These are phyloP conservation scores for Picea glauca DNA, from an alignment of 75 land plant species.

Conservation along the genomic window DNA sequence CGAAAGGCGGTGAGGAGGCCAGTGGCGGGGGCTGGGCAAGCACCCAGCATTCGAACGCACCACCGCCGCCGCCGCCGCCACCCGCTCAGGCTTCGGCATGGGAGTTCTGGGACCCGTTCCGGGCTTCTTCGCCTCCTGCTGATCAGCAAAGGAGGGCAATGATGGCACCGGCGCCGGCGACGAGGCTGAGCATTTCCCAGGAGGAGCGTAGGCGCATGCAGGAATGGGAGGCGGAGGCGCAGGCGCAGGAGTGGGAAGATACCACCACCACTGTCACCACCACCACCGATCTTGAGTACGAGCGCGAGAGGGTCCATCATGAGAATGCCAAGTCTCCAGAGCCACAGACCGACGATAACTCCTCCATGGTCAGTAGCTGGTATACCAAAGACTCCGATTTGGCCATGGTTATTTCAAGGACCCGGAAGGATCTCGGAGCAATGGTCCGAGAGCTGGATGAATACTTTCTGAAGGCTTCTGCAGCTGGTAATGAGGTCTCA, in stretches of 20 bases:
- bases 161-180: neutral
- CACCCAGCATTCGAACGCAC: neutral
- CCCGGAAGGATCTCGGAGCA: slow-evolving; percentile 56
- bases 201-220: neutral
- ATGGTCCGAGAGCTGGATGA: slow-evolving; percentile 79
- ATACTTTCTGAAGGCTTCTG: slow-evolving; percentile 76
- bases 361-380: slow-evolving; percentile 26
- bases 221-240: neutral
- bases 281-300: slow-evolving; percentile 8
- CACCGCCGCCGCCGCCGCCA: slow-evolving; percentile 58
- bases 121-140: slow-evolving; percentile 25
- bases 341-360: neutral
- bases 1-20: neutral
- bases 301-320: slow-evolving; percentile 1
- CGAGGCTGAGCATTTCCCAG: neutral
- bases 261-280: slow-evolving; percentile 12
- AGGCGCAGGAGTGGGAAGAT: slow-evolving; percentile 24
- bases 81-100: slow-evolving; percentile 41
- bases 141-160: neutral
- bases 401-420: slow-evolving; percentile 45
- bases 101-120: slow-evolving; percentile 83
- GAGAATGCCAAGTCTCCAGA: neutral
- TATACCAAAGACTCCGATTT: slow-evolving; percentile 49
- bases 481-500: slow-evolving; percentile 58
- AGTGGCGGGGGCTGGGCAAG: neutral